Conservation (phyloP, 108 stramenopile species). For the Nitzschia sp. region DNA sequence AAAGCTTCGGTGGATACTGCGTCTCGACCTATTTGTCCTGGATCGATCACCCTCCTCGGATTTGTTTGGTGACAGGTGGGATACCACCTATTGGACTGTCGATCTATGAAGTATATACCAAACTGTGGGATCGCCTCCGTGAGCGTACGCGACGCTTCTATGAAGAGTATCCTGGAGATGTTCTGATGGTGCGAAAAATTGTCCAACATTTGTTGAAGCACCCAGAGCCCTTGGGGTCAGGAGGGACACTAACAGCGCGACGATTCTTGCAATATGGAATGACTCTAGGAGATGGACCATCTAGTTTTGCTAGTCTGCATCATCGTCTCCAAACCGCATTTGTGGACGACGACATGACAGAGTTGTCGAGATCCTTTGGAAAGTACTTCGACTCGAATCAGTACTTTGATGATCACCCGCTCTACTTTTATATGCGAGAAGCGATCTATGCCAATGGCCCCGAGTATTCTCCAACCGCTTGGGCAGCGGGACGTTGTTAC, state of each 20-base stretch:
- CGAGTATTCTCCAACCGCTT: constrained; percentile 45
- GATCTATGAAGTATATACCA: constrained; percentile 62
- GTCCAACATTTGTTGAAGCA: constrained; percentile 53
- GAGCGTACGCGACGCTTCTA: constrained; percentile 82
- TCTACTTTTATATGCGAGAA: constrained; percentile 91
- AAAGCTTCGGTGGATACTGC: constrained; percentile 93
- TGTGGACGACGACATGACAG: constrained; percentile 14
- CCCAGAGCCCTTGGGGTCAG: constrained; percentile 64
- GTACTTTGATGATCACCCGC: constrained; percentile 88
- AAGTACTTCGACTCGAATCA: constrained; percentile 80
- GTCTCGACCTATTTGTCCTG: constrained; percentile 85
- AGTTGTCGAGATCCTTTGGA: constrained; percentile 63
- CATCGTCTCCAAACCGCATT: constrained; percentile 73
- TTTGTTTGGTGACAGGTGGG: constrained; percentile 87
- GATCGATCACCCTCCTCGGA: constrained; percentile 59
- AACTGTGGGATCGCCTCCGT: constrained; percentile 73
- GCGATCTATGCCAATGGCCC: constrained; percentile 83
- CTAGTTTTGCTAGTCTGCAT: constrained; percentile 83
- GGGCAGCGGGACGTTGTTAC: constrained; percentile 46
- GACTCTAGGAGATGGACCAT: constrained; percentile 67
- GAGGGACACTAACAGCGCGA: constrained; percentile 82
- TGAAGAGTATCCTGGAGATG: constrained; percentile 87
- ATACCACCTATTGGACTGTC: constrained; percentile 85
- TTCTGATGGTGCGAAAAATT: constrained; percentile 69
- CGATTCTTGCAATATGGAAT: constrained; percentile 89